phyloP scores from a whole-genome alignment of 2,329 filamentous ascomycete species.

The Paramyrothecium roridum region DNA sequence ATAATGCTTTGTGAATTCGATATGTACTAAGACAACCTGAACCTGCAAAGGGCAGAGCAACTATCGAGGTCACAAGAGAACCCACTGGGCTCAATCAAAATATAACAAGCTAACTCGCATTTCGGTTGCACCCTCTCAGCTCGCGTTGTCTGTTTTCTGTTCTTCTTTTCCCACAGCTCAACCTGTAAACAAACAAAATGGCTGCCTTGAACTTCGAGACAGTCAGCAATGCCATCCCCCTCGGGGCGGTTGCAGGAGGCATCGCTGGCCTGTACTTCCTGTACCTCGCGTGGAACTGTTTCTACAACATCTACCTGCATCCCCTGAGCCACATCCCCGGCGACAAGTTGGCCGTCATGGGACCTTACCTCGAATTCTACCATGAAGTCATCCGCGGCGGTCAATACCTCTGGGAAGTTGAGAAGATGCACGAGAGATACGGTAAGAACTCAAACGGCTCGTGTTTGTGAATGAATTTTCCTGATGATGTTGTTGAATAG shows the following conservation, averaged over 20 bases:
- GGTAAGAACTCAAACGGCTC: constrained; percentile 8
- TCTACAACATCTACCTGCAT: constrained; percentile 26
- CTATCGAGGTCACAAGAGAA: background rate
- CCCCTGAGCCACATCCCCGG: constrained; percentile 26
- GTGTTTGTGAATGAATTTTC: background rate
- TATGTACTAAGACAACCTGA: background rate
- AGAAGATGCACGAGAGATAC: constrained; percentile 23
- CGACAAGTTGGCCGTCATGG: constrained; percentile 21
- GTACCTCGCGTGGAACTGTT: constrained; percentile 1
- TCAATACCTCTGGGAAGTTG: constrained; percentile 19
- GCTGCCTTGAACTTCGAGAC: background rate
- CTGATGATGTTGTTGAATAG: constrained; percentile 4
- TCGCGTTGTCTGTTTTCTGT: background rate
- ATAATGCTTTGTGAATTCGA: background rate
- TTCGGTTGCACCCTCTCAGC: too few species aligned
- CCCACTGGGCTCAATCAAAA: background rate
- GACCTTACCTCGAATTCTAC: constrained; percentile 22
- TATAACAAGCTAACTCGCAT: too few species aligned
- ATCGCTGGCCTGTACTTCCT: background rate
- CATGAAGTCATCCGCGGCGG: constrained; percentile 18
- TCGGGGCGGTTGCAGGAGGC: background rate
- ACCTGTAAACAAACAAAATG: background rate
- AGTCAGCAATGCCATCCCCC: background rate
- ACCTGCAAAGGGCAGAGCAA: background rate
- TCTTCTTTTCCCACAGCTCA: background rate